These are phyloP conservation scores for Tinospora cordifolia DNA, from an alignment of 164 flowering plant species.

Conservation along the genomic window DNA sequence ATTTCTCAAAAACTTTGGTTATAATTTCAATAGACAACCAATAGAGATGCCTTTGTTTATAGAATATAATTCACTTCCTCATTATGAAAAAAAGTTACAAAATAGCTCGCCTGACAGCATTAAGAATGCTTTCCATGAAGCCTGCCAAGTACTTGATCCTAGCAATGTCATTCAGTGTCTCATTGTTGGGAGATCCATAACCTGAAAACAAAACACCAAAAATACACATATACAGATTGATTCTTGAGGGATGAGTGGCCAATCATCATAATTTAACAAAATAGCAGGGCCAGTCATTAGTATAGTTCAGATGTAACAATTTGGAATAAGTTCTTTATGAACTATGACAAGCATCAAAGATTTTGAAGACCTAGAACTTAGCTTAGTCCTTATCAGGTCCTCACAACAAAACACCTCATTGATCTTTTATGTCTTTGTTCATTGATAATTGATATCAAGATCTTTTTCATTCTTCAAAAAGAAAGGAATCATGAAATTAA, in stretches of 20 bases:
- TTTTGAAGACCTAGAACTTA: no score
- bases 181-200: constrained; percentile 8
- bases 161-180: constrained; percentile 22
- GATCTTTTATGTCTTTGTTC: no score
- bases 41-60: no score
- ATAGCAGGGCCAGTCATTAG: background rate
- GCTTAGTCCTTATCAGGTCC: no score
- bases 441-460: no score
- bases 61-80: background rate
- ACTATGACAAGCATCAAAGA: no score
- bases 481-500: background rate
- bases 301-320: no score
- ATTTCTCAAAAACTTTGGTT: background rate
- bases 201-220: no score
- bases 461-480: background rate
- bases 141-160: constrained; percentile 20
- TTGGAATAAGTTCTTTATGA: no score
- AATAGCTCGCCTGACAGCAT: constrained; percentile 30
- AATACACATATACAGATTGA: background rate
- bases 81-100: background rate
- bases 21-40: no score
- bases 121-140: constrained; percentile 15
- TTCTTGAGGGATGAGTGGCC: no score
- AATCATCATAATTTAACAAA: background rate
- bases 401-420: no score